Evolutionary conservation across 768 basidiomycete species (phyloP), one percentile per base, ranked within the genome.

Genomic region (Lactarius hengduanensis): DNA sequence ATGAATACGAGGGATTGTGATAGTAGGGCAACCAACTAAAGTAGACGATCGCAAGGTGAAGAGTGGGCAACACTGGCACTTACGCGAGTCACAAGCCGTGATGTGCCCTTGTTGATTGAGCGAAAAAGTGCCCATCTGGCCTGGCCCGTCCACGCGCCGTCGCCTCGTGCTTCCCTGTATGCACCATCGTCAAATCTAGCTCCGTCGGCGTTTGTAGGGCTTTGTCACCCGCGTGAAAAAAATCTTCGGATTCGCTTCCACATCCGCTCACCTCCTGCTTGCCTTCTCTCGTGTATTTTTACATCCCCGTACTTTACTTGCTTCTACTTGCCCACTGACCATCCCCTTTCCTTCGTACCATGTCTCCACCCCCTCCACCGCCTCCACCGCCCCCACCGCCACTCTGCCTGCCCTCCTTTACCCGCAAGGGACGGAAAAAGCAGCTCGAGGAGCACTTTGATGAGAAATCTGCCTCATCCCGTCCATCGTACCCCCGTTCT

Each of bases 331-430:
- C 18, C 32, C 22, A n/a, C 9, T 13, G 8, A 11, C 30, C 38
- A 22, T 41, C 34, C 13, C 57, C 36, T 26, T 55, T n/a, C 41
- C 54, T 26, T 47, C 50, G 16, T 32, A 62, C n/a, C 59, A 69
- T 66, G 69, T 50, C 69, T 45, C 67, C 57, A 20, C 62, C 61
- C 28, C 69, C 69, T n/a, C 67, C 65, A 0, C 65, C 50, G 11
- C 34, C 64, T 22, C 64, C 64, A 3, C 64, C 69, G 2, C 69
- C 69, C 0, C 69, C 69, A 0, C 69, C 70, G 5, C 70, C 70
- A 0, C 41, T 69, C 3, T 71, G 70, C n/a, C 22, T 71, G 15
- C 70, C 70, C 28, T 67, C 69, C 28, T 69, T 71, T 65, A 63
- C 45, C 36, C 68, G 65, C 58, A 69, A 36, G 65, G 62, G 63